These are phyloP conservation scores for Paraglomus brasilianum DNA, from an alignment of 192 early-diverging fungal species.

Conservation along the genomic window DNA sequence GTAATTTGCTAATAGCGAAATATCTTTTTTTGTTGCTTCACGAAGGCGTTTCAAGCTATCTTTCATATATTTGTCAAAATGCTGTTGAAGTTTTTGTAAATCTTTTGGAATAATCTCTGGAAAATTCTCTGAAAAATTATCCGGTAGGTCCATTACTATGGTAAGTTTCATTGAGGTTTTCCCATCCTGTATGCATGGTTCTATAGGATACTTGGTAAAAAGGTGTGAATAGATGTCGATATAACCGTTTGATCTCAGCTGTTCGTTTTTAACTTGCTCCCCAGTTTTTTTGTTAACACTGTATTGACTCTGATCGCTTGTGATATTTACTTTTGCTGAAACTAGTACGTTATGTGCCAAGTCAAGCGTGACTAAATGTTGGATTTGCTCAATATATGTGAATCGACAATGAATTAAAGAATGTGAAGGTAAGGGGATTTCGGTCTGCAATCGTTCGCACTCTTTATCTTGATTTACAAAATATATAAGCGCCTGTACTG, in stretches of 20 bases:
- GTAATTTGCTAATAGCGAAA: neutral
- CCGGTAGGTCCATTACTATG: neutral
- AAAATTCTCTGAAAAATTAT: neutral
- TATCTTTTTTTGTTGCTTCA: conserved; percentile 1
- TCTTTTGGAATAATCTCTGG: too few species aligned
- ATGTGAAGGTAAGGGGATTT: too few species aligned
- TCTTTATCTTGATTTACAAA: too few species aligned
- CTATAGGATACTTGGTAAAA: conserved; percentile 20
- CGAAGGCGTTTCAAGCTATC: conserved; percentile 22
- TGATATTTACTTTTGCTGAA: conserved; percentile 16
- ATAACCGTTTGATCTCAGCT: conserved; percentile 23
- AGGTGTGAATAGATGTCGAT: conserved; percentile 24
- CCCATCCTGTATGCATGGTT: neutral
- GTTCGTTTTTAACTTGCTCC: conserved; percentile 16
- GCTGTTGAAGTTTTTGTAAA: conserved; percentile 6
- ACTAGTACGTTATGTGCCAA: too few species aligned
- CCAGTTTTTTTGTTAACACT: conserved; percentile 2
- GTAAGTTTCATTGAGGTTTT: conserved; percentile 11
- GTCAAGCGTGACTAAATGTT: too few species aligned
- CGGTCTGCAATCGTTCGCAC: too few species aligned
- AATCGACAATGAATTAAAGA: too few species aligned
- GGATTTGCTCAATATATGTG: too few species aligned
- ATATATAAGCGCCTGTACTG: too few species aligned
- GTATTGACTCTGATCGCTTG: conserved; percentile 24
- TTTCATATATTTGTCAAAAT: conserved; percentile 20